phyloP scores from a whole-genome alignment of 202 grass and related monocot species.

The Dendrocalamus latiflorus region DNA sequence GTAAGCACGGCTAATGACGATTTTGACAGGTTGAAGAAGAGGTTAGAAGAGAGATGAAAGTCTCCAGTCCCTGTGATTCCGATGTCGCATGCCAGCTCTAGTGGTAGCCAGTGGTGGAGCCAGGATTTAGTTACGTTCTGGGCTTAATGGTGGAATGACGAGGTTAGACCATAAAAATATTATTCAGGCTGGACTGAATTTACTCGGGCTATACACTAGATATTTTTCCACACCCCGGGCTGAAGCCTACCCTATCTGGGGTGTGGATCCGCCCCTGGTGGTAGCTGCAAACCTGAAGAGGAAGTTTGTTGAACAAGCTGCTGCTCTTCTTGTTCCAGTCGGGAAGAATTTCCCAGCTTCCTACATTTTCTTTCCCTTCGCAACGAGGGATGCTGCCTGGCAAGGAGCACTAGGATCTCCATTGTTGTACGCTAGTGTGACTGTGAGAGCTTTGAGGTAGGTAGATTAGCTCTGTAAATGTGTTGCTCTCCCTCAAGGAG shows the following conservation, averaged over 20 bases:
- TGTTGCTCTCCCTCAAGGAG: background rate
- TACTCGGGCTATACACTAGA: too few species aligned
- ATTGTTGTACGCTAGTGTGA: background rate
- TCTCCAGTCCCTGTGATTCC: conserved; percentile 12
- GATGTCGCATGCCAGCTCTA: too few species aligned
- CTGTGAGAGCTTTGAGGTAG: background rate
- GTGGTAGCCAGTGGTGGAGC: too few species aligned
- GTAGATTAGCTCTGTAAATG: background rate
- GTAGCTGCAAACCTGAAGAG: background rate
- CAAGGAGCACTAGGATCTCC: background rate
- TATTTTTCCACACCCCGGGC: too few species aligned
- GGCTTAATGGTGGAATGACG: too few species aligned
- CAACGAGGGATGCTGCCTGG: background rate
- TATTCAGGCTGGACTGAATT: too few species aligned
- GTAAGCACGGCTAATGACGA: background rate
- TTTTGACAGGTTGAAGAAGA: conserved; percentile 50
- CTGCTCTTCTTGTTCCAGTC: background rate
- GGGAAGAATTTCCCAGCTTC: background rate
- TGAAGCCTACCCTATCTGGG: too few species aligned
- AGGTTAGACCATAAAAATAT: too few species aligned
- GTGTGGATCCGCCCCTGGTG: too few species aligned
- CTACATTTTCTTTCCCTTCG: background rate
- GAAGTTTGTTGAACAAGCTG: background rate
- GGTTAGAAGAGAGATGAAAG: conserved; percentile 38
- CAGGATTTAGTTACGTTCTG: too few species aligned